phyloP scores from a whole-genome alignment of 2,329 filamentous ascomycete genomes.

The Fusarium beomiforme region DNA sequence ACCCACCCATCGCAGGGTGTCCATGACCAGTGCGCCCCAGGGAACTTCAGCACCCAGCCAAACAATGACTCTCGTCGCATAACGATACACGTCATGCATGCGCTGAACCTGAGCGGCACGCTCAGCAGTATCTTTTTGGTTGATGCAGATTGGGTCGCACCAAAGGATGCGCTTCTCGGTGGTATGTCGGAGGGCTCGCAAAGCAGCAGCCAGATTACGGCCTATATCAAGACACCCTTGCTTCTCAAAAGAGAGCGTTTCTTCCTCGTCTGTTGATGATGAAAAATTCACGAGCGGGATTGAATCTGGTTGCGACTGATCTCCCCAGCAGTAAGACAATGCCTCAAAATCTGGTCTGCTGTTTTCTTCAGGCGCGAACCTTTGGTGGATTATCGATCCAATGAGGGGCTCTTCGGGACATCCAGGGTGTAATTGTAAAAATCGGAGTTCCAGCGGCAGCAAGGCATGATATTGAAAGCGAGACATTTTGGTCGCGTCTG shows the following conservation, averaged over 20 bases:
- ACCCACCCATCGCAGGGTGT: neutral
- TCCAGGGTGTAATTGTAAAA: neutral
- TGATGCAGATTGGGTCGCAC: conserved; percentile 4
- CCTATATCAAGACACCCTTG: neutral
- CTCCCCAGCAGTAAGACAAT: neutral
- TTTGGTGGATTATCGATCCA: neutral
- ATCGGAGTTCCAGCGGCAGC: neutral
- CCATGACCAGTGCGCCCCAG: neutral
- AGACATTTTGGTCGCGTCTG: neutral
- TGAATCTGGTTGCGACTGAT: neutral
- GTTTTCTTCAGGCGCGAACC: neutral
- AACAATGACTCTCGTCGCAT: neutral
- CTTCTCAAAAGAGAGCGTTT: neutral
- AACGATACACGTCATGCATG: neutral
- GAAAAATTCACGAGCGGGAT: neutral
- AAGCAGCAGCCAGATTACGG: neutral
- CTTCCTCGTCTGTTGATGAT: too few relatives aligned
- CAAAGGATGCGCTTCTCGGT: neutral
- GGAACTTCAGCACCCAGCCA: neutral
- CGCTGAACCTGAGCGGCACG: neutral
- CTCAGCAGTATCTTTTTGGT: neutral
- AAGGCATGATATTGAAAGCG: neutral
- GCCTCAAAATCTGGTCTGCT: neutral
- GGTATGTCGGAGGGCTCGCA: neutral
- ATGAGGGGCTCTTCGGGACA: neutral